Percentiles rank a stretch among this genome's conserved stretches.
Evolutionary conservation across 2,329 filamentous ascomycete species (phyloP).

Genomic region (Phialophora macrospora): DNA sequence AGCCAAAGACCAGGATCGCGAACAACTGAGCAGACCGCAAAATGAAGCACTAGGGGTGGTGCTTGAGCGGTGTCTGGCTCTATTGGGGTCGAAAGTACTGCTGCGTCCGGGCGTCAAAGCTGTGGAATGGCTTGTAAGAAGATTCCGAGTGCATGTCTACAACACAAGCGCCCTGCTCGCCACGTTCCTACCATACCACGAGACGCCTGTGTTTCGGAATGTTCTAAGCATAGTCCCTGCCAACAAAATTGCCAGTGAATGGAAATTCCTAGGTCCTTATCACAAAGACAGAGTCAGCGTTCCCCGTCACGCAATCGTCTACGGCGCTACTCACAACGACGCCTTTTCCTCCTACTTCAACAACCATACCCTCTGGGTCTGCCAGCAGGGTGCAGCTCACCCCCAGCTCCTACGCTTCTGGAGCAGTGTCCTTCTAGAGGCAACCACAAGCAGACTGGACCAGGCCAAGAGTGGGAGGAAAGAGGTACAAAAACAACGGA

Average conservation of each 20-base stretch:
- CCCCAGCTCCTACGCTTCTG: conserved; percentile 84
- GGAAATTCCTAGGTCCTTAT: conserved; percentile 86
- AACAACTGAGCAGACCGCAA: conserved; percentile 78
- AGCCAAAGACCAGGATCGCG: conserved; percentile 85
- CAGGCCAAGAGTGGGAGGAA: conserved; percentile 74
- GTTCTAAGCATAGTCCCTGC: conserved; percentile 83
- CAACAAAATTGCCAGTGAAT: conserved; percentile 70
- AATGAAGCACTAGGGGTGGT: conserved; percentile 80
- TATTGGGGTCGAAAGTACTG: conserved; percentile 76
- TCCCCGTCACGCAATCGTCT: conserved; percentile 79
- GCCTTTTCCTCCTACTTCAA: conserved; percentile 78
- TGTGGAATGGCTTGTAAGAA: conserved; percentile 90
- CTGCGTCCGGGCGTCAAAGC: conserved; percentile 88
- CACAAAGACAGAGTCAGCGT: conserved; percentile 75
- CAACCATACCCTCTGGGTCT: conserved; percentile 75
- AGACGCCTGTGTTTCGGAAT: conserved; percentile 80
- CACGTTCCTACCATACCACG: conserved; percentile 92
- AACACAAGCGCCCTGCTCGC: conserved; percentile 79
- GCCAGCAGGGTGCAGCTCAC: conserved; percentile 73
- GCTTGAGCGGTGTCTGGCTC: conserved; percentile 79
- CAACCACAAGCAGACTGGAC: conserved; percentile 81
- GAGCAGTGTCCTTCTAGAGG: conserved; percentile 85
- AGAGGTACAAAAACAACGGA: conserved; percentile 76
- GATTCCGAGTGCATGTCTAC: conserved; percentile 90
- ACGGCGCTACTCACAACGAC: conserved; percentile 78